phyloP scores from a whole-genome alignment of 192 early-diverging fungal genomes.

The Linnemannia hyalina region DNA sequence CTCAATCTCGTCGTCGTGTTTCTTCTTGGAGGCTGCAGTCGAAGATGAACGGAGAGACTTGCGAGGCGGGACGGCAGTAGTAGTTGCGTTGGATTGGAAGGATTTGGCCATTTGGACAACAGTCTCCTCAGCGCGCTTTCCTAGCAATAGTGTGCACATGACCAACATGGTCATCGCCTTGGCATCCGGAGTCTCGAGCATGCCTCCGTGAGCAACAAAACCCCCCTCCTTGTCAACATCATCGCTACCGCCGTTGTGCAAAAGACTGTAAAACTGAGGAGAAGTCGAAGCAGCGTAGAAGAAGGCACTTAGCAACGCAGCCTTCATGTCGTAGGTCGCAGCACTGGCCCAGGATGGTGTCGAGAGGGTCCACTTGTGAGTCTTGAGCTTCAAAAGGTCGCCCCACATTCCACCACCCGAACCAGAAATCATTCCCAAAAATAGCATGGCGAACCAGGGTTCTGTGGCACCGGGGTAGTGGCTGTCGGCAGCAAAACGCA shows the following conservation, averaged over 20 bases:
- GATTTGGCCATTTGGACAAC: slow-evolving; percentile 11
- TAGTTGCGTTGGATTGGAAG: background rate
- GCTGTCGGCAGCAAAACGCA: slow-evolving; percentile 50
- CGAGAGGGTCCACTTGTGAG: slow-evolving; percentile 34
- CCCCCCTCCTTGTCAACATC: background rate
- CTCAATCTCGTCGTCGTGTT: background rate
- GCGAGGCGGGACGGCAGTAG: background rate
- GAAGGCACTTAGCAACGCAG: slow-evolving; percentile 36
- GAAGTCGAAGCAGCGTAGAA: slow-evolving; percentile 53
- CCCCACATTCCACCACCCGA: slow-evolving; percentile 52
- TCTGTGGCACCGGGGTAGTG: slow-evolving; percentile 25
- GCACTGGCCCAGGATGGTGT: slow-evolving; percentile 26
- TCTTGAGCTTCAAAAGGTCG: slow-evolving; percentile 38
- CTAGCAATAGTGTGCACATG: slow-evolving; percentile 42
- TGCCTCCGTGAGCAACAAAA: background rate
- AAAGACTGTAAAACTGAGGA: slow-evolving; percentile 29
- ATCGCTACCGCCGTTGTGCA: background rate
- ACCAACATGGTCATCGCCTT: slow-evolving; percentile 53
- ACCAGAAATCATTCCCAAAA: slow-evolving; percentile 45
- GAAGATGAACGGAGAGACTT: background rate
- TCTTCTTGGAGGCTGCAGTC: slow-evolving; percentile 12
- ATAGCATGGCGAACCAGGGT: slow-evolving; percentile 53
- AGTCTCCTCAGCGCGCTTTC: slow-evolving; percentile 37
- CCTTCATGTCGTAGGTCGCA: slow-evolving; percentile 51
- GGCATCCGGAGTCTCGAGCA: slow-evolving; percentile 45